Base-by-base conservation (phyloP, 2,329 filamentous ascomycete genomes). In the Pseudogymnoascus sp. region DNA sequence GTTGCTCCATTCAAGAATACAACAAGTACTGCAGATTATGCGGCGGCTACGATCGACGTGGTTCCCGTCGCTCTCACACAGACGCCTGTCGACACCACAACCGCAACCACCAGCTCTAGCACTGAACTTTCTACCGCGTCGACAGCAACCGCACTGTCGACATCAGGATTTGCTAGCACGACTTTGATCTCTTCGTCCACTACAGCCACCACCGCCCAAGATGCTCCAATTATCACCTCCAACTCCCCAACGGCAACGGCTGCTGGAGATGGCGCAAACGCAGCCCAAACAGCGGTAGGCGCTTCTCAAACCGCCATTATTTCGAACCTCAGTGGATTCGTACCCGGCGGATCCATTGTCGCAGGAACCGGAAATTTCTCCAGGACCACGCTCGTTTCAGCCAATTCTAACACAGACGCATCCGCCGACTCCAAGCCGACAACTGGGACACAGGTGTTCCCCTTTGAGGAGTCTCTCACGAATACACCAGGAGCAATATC, bases 181-280 rank as follows among this genome's bases (percentile, higher is more conserved):
- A 28, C 62, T 18, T 59, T n/a, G n/a, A 3, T 23, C 2, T 16
- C 16, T 25, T 18, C 25, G 5, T n/a, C 60, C 2, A 61, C 56
- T 21, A 14, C 23, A 1, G 38, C 46, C 3, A 61, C 62, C 7
- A 34, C 31, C 2, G 56, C 63, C 3, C 43, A 9, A 3, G 46
- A 37, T 5, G 42, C 56, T 25, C 63, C 66, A 6, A 38, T 40
- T 6, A 60, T 63, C 14, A 25, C 59, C 12, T 31, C 46, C 3
- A 43, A 59, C n/a, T 18, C 62, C 8, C 34, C 63, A 42, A 43
- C 46, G 7, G 42, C 66, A 23, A 61, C 63, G n/a, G 66, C 61
- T 8, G 60, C 25, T 12, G 23, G 23, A 49, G 43, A 49, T 49
- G 43, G 43, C 23, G 23, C 23, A 49, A 49, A 49, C 23, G 43